Evolutionary conservation across 805 yeast genomes (phyloP), one percentile per base, ranked within the genome.

Genomic region (Saccharomycopsis babjevae): DNA sequence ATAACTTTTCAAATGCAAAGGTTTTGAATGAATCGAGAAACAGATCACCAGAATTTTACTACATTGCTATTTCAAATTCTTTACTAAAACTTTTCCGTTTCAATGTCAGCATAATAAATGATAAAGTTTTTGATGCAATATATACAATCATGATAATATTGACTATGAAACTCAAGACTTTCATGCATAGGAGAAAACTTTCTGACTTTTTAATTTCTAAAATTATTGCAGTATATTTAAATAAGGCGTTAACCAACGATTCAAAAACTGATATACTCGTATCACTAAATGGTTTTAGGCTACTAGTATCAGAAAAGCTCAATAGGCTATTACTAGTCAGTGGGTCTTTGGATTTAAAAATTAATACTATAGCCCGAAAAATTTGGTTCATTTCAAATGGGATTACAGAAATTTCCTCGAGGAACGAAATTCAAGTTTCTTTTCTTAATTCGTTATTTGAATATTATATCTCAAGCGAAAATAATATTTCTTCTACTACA

Each of bases 371-470:
- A 20, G 56, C 63, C 4, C 4, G 65, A 50, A 60, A 62, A 43
- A 38, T 62, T 13, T 62, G 65, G 65, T 60, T 38, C 28, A n/a
- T 61, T 18, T 32, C 59, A 20, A 38, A 46, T 18, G 28, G 38
- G 4, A 15, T 34, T 15, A 22, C 43, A 10, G 28, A 15, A 46
- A 28, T 1, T 8, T 22, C 22, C 18, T 15, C 15, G 25, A 42
- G 38, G 54, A 16, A 22, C 28, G 57, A 7, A 18, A 54, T 46
- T 25, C 42, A n/a, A 20, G n/a, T 16, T 10, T 8, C 13, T 7
- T 61, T 61, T 36, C 36, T 61, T 20, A 15, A 39, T 3, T 22
- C 39, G n/a, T n/a, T 30, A 16, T 28, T 59, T 15, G 54, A 25
- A 13, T 30, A 30, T n/a, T 61, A 58, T 43, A 18, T 61, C 30